phyloP scores from a whole-genome alignment of 345 rosid genomes.

The Psidium friedrichsthalianum region DNA sequence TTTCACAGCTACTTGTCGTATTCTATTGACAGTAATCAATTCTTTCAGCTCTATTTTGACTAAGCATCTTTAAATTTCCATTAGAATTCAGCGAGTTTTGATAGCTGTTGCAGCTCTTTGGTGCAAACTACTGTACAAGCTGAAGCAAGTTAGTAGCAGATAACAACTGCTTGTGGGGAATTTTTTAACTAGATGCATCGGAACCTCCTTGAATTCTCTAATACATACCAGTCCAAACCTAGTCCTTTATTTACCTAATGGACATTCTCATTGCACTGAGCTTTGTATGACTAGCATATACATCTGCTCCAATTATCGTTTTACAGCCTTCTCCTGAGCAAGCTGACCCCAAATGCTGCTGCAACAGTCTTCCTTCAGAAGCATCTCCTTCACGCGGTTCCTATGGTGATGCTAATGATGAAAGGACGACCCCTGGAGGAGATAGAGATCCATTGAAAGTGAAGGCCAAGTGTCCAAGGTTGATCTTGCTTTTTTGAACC shows the following conservation, averaged over 20 bases:
- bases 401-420: background rate
- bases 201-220: background rate
- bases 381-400: background rate
- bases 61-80: background rate
- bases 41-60: background rate
- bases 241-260: background rate
- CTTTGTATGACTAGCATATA: background rate
- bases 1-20: too few species aligned
- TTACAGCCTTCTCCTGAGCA: background rate
- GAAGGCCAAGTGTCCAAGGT: slow-evolving; percentile 19
- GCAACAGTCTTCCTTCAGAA: background rate
- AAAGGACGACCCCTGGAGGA: background rate
- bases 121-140: background rate
- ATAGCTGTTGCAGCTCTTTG: background rate
- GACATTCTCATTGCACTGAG: background rate
- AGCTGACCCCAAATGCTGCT: background rate
- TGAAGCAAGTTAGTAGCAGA: background rate
- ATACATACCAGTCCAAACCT: background rate
- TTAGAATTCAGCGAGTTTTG: background rate
- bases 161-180: background rate
- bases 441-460: slow-evolving; percentile 1
- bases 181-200: background rate
- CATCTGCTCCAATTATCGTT: too few species aligned
- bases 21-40: too few species aligned
- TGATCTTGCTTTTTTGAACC: slow-evolving; percentile 40